Percentiles rank a stretch among this genome's conserved stretches.
Evolutionary conservation across 495 filamentous ascomycete genomes (phyloP).

Genomic region (Annulohypoxylon nitens): DNA sequence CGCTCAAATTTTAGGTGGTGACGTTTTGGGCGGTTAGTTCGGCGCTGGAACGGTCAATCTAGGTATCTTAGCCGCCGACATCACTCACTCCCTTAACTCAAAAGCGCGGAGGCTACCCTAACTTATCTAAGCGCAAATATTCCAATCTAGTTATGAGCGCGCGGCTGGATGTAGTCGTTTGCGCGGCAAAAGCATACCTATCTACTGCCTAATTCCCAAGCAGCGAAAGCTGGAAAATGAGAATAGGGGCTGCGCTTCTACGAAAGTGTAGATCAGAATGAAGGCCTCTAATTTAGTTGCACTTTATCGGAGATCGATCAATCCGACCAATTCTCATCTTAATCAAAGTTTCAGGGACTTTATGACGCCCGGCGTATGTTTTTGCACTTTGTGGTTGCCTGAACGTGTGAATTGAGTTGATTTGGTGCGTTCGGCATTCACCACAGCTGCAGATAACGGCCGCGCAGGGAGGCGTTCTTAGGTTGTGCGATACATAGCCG

Average conservation of each 20-base stretch:
- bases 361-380: constrained; percentile 2
- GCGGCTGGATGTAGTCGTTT: constrained; percentile 1
- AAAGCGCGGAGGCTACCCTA: not conserved
- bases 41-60: not conserved
- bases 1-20: constrained; percentile 4
- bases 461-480: not conserved
- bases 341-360: not conserved
- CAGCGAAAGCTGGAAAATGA: constrained; percentile 11
- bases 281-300: not conserved
- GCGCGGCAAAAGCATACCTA: constrained; percentile 9
- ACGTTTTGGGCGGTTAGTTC: not conserved
- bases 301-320: constrained; percentile 12
- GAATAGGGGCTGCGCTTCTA: constrained; percentile 7
- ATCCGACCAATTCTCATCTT: constrained; percentile 8
- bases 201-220: not conserved
- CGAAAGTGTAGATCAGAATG: constrained; percentile 25
- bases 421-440: not conserved
- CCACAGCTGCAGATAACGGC: constrained; percentile 20
- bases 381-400: constrained; percentile 1
- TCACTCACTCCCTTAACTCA: not conserved
- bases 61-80: constrained; percentile 1
- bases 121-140: not conserved
- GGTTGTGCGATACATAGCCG: constrained; percentile 22
- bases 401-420: not conserved
- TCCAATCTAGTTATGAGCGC: not conserved